Evolutionary conservation across 257 asterid species (phyloP).

Genomic region (Salvia hispanica): DNA sequence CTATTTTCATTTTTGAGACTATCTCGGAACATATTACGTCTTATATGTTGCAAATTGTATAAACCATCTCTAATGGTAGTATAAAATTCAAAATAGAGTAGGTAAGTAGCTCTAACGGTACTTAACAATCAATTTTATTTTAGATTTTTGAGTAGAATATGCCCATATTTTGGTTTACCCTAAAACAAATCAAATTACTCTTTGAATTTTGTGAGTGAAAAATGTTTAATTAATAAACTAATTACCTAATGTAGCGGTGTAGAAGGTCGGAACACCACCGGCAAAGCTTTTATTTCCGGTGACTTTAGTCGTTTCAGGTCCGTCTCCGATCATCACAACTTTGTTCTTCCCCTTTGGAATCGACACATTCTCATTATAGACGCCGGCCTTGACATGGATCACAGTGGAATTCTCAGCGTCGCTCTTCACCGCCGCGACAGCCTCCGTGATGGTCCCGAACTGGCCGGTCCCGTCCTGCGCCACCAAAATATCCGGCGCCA

Average conservation of each 20-base stretch:
- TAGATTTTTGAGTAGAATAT: too few species aligned
- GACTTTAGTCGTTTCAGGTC: conserved; percentile 52
- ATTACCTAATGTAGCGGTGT: conserved; percentile 52
- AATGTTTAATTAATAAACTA: not conserved
- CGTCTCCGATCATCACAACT: conserved; percentile 56
- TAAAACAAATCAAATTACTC: too few species aligned
- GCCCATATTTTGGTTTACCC: too few species aligned
- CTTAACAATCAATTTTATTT: too few species aligned
- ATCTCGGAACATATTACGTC: too few species aligned
- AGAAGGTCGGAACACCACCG: conserved; percentile 44
- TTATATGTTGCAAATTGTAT: too few species aligned
- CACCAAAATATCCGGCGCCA: conserved; percentile 48
- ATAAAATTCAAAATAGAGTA: too few species aligned
- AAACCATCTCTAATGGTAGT: too few species aligned
- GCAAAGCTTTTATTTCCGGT: conserved; percentile 42
- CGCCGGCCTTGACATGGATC: conserved; percentile 56
- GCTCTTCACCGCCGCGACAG: conserved; percentile 38
- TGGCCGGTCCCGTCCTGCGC: conserved; percentile 67
- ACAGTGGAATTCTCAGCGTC: conserved; percentile 24
- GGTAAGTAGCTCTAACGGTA: too few species aligned
- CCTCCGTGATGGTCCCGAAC: conserved; percentile 48
- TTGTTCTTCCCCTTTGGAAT: conserved; percentile 40
- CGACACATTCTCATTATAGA: conserved; percentile 44
- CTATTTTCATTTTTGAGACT: too few species aligned
- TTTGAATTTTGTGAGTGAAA: too few species aligned